Conservation (phyloP, 305 asterid genomes). For the Solanum chacoense region DNA sequence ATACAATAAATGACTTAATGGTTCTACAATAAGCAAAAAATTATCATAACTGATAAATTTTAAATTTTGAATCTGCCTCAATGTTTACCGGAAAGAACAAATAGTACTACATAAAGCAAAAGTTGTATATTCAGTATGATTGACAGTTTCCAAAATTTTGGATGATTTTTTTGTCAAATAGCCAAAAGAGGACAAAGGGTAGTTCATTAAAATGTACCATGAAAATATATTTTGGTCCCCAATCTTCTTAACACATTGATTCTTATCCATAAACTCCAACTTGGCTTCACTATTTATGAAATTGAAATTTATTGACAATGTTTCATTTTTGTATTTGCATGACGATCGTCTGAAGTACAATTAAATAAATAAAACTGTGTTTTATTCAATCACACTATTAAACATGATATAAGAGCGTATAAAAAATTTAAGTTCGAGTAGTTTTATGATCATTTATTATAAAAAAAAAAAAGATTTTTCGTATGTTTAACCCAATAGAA, state of each 20-base stretch:
- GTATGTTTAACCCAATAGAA: not conserved
- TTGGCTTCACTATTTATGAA: not conserved
- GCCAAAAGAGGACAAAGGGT: not conserved
- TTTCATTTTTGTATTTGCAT: too few relatives aligned
- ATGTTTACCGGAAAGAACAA: too few relatives aligned
- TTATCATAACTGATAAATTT: too few relatives aligned
- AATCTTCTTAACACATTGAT: not conserved
- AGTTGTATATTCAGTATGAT: not conserved
- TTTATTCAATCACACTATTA: not conserved
- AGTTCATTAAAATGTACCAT: not conserved
- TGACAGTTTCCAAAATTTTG: not conserved
- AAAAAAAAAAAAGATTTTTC: not conserved
- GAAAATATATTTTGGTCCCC: not conserved
- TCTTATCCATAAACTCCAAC: not conserved
- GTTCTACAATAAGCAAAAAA: too few relatives aligned
- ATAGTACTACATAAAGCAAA: not conserved
- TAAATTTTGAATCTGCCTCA: not conserved
- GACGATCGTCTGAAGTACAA: not conserved
- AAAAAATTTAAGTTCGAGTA: not conserved
- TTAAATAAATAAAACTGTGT: too few relatives aligned
- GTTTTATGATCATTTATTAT: not conserved
- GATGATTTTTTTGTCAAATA: not conserved
- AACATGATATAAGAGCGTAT: not conserved
- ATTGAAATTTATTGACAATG: not conserved
- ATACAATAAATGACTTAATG: too few relatives aligned